These are phyloP conservation scores for Xerocomus potaroensis DNA, from an alignment of 768 basidiomycete genomes.

Conservation along the genomic window DNA sequence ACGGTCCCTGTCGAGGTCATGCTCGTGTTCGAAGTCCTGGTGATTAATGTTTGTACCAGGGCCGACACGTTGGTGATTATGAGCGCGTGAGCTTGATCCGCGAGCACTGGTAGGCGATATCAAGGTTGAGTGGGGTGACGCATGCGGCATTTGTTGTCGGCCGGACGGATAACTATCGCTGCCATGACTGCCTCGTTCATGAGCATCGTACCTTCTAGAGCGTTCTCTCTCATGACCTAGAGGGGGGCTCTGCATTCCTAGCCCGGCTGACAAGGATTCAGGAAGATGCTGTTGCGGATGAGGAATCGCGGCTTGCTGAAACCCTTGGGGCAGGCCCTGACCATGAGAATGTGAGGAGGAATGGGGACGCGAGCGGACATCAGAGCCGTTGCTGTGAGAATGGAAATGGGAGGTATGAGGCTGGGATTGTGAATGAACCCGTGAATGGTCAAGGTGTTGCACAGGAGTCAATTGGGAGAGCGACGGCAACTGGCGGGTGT, in stretches of 20 bases:
- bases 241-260: constrained; percentile 47
- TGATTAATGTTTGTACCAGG: constrained; percentile 54
- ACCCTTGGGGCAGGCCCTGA: constrained; percentile 31
- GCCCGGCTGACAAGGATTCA: constrained; percentile 44
- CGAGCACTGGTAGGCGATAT: constrained; percentile 33
- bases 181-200: constrained; percentile 37
- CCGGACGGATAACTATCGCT: constrained; percentile 32
- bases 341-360: constrained; percentile 51
- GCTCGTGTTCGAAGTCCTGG: constrained; percentile 32
- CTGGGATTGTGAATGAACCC: constrained; percentile 34
- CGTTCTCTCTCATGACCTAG: constrained; percentile 40
- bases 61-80: constrained; percentile 65
- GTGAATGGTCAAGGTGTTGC: constrained; percentile 35
- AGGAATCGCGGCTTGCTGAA: constrained; percentile 35
- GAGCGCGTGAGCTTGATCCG: constrained; percentile 41
- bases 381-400: constrained; percentile 37
- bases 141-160: constrained; percentile 28
- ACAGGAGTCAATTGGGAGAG: constrained; percentile 45
- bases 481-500: constrained; percentile 47
- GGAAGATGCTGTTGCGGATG: constrained; percentile 44
- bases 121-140: constrained; percentile 33
- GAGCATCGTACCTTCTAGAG: constrained; percentile 46
- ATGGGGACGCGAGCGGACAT: constrained; percentile 46
- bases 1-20: constrained; percentile 48
- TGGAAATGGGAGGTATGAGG: constrained; percentile 40